These are phyloP conservation scores for Oropetium thomaeum DNA, from an alignment of 176 grass and related monocot genomes.

Conservation along the genomic window DNA sequence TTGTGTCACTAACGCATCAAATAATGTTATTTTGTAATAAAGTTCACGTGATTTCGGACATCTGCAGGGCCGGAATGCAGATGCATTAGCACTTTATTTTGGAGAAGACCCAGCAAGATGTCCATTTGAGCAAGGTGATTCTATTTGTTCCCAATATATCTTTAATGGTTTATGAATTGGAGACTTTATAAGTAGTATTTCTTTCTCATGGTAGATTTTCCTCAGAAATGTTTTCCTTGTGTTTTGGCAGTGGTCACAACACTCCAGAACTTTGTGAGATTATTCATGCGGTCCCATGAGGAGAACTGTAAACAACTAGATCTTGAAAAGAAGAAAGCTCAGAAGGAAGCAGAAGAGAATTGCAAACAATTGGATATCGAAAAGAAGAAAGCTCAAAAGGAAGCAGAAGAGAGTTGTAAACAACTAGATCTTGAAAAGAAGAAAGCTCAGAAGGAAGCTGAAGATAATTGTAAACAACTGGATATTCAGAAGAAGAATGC, in stretches of 20 bases:
- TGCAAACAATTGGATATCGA: conserved; percentile 81
- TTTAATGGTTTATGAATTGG: conserved; percentile 1
- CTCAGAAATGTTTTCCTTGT: conserved; percentile 18
- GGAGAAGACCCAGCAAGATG: conserved; percentile 91
- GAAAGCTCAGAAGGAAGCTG: conserved; percentile 54
- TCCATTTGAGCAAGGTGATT: conserved; percentile 93
- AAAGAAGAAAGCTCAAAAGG: conserved; percentile 88
- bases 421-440: conserved; percentile 62
- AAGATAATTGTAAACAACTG: conserved; percentile 64
- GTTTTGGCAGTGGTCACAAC: conserved; percentile 70
- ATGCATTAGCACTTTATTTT: conserved; percentile 98
- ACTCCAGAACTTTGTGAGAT: conserved; percentile 74
- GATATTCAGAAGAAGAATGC: conserved; percentile 69
- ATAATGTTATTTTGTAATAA: not conserved
- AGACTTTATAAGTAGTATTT: not conserved
- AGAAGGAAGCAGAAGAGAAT: conserved; percentile 77
- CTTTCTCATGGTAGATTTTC: not conserved
- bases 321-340: conserved; percentile 87
- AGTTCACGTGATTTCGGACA: not conserved
- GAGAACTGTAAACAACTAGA: conserved; percentile 91
- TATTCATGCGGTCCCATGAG: conserved; percentile 80
- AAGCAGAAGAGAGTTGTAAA: conserved; percentile 74
- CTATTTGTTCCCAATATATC: conserved; percentile 4
- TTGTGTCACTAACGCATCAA: not conserved
- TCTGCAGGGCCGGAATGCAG: conserved; percentile 89